Conservation (phyloP, 441 rosid species). For the Populus hybrid region DNA sequence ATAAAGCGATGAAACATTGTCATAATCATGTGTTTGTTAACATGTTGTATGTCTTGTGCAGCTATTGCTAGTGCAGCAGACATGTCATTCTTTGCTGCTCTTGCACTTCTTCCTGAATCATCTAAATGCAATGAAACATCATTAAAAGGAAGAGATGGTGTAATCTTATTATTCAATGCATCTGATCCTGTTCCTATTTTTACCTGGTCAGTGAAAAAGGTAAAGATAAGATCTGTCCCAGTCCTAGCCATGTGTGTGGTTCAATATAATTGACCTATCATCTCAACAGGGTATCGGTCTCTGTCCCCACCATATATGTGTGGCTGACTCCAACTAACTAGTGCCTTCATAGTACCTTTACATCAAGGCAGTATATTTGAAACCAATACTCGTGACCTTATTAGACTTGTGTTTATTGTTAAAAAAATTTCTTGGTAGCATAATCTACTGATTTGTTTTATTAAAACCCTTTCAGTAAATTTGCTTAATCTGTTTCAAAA, state of each 20-base stretch:
- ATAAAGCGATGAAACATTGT: not conserved
- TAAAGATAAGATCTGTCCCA: slow-evolving; percentile 17
- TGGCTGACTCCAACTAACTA: not conserved
- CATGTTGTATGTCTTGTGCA: slow-evolving; percentile 26
- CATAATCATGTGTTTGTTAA: not conserved
- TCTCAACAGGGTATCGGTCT: not conserved
- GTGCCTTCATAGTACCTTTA: not conserved
- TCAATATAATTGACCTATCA: too few relatives aligned
- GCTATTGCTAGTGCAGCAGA: slow-evolving; percentile 56
- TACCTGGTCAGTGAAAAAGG: slow-evolving; percentile 73
- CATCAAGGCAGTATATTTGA: not conserved
- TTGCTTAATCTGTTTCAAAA: not conserved
- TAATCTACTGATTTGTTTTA: not conserved
- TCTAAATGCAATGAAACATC: slow-evolving; percentile 29
- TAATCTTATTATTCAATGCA: slow-evolving; percentile 58
- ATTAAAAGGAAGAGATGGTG: slow-evolving; percentile 52
- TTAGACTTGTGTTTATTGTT: not conserved
- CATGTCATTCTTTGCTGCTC: slow-evolving; percentile 57
- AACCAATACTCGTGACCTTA: not conserved
- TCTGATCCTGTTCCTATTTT: slow-evolving; percentile 60
- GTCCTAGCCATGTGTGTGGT: not conserved
- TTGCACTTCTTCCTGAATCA: slow-evolving; percentile 48
- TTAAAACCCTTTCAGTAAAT: not conserved
- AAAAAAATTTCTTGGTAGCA: not conserved
- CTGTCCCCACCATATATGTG: not conserved